A percentile compares a stretch with the other conserved stretches of the same genome.
These are phyloP conservation scores for Hyphodiscus sp. DNA, from an alignment of 2,329 filamentous ascomycete species.

Conservation along the genomic window DNA sequence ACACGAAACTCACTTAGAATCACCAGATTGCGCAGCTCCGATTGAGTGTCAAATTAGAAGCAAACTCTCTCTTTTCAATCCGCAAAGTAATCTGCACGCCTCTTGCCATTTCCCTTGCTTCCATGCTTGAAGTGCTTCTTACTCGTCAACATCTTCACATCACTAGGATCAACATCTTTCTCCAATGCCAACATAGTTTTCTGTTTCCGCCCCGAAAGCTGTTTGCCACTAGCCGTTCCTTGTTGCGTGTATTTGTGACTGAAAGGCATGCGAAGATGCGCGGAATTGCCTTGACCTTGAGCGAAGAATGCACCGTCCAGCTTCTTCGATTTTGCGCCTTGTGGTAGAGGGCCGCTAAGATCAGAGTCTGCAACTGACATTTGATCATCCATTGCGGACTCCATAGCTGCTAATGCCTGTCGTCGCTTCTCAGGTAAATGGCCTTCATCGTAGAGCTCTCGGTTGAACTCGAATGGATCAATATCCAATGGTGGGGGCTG, in stretches of 20 bases:
- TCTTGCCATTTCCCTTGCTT: conserved; percentile 48
- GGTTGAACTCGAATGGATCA: conserved; percentile 75
- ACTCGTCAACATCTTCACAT: conserved; percentile 55
- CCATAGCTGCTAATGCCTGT: conserved; percentile 48
- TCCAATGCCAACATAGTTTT: conserved; percentile 76
- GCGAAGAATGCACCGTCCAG: conserved; percentile 91
- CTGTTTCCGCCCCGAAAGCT: conserved; percentile 77
- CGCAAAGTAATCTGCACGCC: conserved; percentile 31
- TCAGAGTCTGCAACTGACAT: conserved; percentile 40
- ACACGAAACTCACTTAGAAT: too few species aligned
- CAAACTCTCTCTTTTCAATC: conserved; percentile 15
- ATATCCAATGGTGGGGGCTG: conserved; percentile 73
- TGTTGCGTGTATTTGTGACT: conserved; percentile 85
- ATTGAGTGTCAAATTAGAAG: too few species aligned
- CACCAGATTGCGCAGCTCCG: too few species aligned
- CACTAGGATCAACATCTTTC: conserved; percentile 75
- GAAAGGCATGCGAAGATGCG: conserved; percentile 73
- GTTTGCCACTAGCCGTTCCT: conserved; percentile 56
- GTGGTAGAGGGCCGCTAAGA: conserved; percentile 39
- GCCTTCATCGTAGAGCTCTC: conserved; percentile 74
- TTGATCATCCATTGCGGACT: conserved; percentile 31
- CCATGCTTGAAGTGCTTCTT: conserved; percentile 97
- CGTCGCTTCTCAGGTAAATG: conserved; percentile 80
- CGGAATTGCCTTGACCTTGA: conserved; percentile 51
- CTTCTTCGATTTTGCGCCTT: conserved; percentile 66